These are phyloP conservation scores for Barnettozyma californica DNA, from an alignment of 805 yeast genomes.

Conservation along the genomic window DNA sequence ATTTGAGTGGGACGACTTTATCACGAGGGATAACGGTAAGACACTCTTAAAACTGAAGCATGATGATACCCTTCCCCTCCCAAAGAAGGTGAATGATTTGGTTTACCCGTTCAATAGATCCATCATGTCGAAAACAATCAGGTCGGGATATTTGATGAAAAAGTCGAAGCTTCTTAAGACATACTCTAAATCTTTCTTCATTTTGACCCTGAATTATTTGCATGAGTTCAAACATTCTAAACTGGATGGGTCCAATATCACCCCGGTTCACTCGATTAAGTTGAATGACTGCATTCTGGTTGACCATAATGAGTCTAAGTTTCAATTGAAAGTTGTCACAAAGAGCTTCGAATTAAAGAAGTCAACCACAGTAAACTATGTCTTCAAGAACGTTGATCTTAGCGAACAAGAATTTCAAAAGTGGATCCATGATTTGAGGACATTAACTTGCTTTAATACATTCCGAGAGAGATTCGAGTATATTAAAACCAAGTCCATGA, in stretches of 20 bases:
- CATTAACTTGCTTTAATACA: conserved; percentile 39
- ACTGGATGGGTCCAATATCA: conserved; percentile 60
- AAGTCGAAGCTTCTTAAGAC: conserved; percentile 85
- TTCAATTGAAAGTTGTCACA: conserved; percentile 31
- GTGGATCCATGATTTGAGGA: conserved; percentile 65
- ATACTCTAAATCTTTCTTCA: conserved; percentile 83
- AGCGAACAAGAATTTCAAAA: conserved; percentile 70
- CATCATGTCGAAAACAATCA: conserved; percentile 57
- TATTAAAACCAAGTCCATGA: conserved; percentile 1
- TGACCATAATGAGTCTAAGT: conserved; percentile 73
- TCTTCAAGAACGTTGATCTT: conserved; percentile 61
- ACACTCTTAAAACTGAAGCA: conserved; percentile 28
- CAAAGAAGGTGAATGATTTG: conserved; percentile 55
- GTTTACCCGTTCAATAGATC: conserved; percentile 63
- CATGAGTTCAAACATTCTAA: conserved; percentile 87
- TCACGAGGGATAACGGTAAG: conserved; percentile 62
- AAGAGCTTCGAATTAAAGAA: conserved; percentile 17
- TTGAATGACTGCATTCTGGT: conserved; percentile 73
- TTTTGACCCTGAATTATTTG: conserved; percentile 76
- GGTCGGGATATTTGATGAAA: conserved; percentile 78
- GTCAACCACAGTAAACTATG: conserved; percentile 69
- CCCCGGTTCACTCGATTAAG: conserved; percentile 75
- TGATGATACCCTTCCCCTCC: conserved; percentile 48
- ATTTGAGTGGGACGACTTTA: conserved; percentile 85
- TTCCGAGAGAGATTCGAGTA: conserved; percentile 17